Base-by-base conservation (phyloP, 1,139 yeast genomes). In the Torulaspora pretoriensis region DNA sequence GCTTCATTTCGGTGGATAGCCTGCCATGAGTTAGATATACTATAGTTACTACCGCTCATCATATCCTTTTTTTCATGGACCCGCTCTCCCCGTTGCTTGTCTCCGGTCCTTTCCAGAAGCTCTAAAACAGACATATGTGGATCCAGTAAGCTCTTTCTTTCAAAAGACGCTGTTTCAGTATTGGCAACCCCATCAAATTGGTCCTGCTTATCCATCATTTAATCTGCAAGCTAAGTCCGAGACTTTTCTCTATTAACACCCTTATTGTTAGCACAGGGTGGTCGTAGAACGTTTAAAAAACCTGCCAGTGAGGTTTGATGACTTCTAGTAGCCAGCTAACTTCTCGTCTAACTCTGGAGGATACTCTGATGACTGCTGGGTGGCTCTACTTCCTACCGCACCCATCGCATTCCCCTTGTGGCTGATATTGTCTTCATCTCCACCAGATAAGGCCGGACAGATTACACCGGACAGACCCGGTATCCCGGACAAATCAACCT, bases 41-140 rank as follows among this genome's bases (percentile, higher is more conserved):
- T 53, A 28, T 42, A 40, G 13, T 29, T 36, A 45, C 42, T 31
- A 36, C 27, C 35, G 26, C 37, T 33, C 23, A 38, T 24, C 23
- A 34, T 30, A 12, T 27, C 35, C 14, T 29, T 28, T 13, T 23
- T 33, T 16, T 36, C 39, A 25, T 19, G 26, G 24, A 26, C 32
- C 16, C 32, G n/a, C 8, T 14, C 32, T 10, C 14, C 22, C 32
- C 32, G 32, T 14, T 29, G 32, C 10, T 10, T 16, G 17, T 29
- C 32, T 8, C 35, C 22, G 13, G 12, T 35, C 43, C 24, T 38
- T 38, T 35, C 36, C 33, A 26, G 33, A 31, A 59, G 48, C 31
- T 60, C 59, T 39, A 61, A 40, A 9, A 62, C 56, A 4, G 65
- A 60, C 8, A 57, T 47, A 44, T 62, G 65, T 9, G 66, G 66